Evolutionary conservation across 805 yeast species (phyloP).

Genomic region (Komagataella mondaviorum): DNA sequence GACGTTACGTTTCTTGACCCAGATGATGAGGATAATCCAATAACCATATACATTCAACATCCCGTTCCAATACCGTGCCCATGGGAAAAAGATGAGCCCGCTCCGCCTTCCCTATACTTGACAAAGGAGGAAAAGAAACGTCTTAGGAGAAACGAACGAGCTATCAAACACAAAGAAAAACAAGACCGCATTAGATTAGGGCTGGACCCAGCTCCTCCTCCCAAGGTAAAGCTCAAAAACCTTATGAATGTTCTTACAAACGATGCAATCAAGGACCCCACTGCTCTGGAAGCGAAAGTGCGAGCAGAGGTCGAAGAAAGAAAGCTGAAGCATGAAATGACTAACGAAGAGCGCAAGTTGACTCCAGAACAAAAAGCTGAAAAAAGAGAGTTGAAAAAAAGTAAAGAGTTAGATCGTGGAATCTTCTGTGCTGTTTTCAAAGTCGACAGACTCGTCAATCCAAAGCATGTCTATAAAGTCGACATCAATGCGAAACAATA

Average conservation of each 20-base stretch:
- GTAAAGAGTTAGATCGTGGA: slow-evolving; percentile 36
- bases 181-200: slow-evolving; percentile 77
- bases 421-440: slow-evolving; percentile 43
- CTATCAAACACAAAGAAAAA: slow-evolving; percentile 45
- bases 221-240: slow-evolving; percentile 75
- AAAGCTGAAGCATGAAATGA: slow-evolving; percentile 37
- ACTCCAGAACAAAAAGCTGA: slow-evolving; percentile 41
- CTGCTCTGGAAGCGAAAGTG: slow-evolving; percentile 67
- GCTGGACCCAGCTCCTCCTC: slow-evolving; percentile 75
- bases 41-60: slow-evolving; percentile 68
- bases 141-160: slow-evolving; percentile 57
- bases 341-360: slow-evolving; percentile 50
- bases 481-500: slow-evolving; percentile 73
- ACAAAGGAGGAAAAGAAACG: slow-evolving; percentile 71
- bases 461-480: slow-evolving; percentile 59
- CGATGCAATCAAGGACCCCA: slow-evolving; percentile 82
- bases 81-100: slow-evolving; percentile 33
- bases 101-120: slow-evolving; percentile 35
- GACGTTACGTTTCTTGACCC: slow-evolving; percentile 14
- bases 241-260: slow-evolving; percentile 78
- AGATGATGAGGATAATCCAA: slow-evolving; percentile 29
- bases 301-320: slow-evolving; percentile 56
- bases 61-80: slow-evolving; percentile 57
- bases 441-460: slow-evolving; percentile 39
- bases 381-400: slow-evolving; percentile 32